Evolutionary conservation across 1,284 basidiomycete genomes (phyloP).

Genomic region (Rhodotorula sp.): DNA sequence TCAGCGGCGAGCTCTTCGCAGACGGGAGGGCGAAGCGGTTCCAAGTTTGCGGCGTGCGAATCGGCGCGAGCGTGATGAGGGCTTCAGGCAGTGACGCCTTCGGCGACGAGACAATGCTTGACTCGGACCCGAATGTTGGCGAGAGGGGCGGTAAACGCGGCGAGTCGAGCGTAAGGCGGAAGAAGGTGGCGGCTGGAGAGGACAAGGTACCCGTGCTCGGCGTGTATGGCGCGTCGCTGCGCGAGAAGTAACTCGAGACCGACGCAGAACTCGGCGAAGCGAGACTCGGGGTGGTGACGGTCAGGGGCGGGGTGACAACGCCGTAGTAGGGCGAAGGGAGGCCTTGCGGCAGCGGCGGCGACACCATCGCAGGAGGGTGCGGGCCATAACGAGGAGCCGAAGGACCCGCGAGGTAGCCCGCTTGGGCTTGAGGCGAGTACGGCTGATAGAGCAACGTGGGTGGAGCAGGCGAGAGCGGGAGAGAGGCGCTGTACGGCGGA

Average conservation of each 20-base stretch:
- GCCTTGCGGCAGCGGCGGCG: background rate
- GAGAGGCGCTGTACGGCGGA: background rate
- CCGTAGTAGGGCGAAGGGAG: background rate
- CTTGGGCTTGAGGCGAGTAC: background rate
- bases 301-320: background rate
- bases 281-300: background rate
- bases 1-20: background rate
- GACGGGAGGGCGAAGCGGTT: background rate
- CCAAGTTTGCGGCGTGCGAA: background rate
- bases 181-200: slow-evolving; percentile 17
- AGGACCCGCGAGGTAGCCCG: background rate
- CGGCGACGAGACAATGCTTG: too few species aligned
- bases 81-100: background rate
- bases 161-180: slow-evolving; percentile 27
- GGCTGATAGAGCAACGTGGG: background rate
- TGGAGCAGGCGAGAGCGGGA: background rate
- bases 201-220: background rate
- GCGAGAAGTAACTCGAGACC: slow-evolving; percentile 15
- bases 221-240: background rate
- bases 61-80: slow-evolving; percentile 9
- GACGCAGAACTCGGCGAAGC: slow-evolving; percentile 8
- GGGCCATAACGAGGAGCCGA: background rate
- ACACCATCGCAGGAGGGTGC: background rate
- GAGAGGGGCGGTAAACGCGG: background rate
- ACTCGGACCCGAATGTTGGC: too few species aligned